phyloP scores from a whole-genome alignment of 805 yeast species.

The Yarrowia osloensis region DNA sequence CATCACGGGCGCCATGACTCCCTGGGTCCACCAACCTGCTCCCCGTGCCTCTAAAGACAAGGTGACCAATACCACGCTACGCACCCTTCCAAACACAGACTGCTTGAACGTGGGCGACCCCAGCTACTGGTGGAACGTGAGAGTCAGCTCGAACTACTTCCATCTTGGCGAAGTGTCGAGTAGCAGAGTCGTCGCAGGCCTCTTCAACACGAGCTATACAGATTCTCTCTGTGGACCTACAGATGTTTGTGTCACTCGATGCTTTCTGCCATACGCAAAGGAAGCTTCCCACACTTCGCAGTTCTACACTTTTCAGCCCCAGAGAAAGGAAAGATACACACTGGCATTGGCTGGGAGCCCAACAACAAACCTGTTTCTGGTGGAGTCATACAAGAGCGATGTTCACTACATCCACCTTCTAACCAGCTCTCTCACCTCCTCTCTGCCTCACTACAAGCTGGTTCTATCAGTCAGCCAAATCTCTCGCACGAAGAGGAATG shows the following conservation, averaged over 20 bases:
- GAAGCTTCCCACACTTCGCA: not conserved
- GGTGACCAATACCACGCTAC: not conserved
- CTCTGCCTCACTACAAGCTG: slow-evolving; percentile 7
- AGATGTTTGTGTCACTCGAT: not conserved
- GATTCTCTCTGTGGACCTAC: not conserved
- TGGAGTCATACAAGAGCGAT: slow-evolving; percentile 4
- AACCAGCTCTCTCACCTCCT: not conserved
- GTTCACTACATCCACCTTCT: not conserved
- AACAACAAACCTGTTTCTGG: slow-evolving; percentile 4
- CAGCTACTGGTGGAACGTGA: slow-evolving; percentile 10
- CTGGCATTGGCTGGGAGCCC: slow-evolving; percentile 5
- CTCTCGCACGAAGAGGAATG: not conserved
- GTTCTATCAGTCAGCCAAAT: not conserved
- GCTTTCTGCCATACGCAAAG: not conserved
- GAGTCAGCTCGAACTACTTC: not conserved
- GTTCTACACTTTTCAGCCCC: not conserved
- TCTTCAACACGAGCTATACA: not conserved
- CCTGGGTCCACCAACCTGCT: slow-evolving; percentile 9
- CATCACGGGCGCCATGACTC: not conserved
- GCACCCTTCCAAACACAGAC: not conserved
- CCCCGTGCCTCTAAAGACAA: not conserved
- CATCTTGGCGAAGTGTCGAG: not conserved
- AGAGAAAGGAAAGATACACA: not conserved
- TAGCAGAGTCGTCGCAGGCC: not conserved
- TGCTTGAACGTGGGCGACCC: not conserved